Percentiles rank a stretch among this genome's conserved stretches.
Evolutionary conservation across 306 rosid species (phyloP).

Genomic region (Cucumis cinereus): DNA sequence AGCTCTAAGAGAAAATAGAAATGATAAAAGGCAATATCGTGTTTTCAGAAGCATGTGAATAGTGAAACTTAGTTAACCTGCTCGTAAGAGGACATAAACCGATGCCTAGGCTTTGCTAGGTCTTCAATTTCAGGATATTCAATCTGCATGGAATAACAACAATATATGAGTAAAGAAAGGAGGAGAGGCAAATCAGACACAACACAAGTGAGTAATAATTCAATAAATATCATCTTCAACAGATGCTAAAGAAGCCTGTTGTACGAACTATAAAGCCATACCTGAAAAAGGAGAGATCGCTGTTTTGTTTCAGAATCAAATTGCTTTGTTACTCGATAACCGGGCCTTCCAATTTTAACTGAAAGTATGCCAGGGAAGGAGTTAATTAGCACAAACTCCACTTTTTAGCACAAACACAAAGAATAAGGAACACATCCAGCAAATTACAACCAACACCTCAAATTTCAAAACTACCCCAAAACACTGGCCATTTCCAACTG

Average conservation of each 20-base stretch:
- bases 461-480: background rate
- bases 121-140: conserved; percentile 98
- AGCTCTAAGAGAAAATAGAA: background rate
- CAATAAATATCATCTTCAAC: background rate
- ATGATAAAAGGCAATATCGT: background rate
- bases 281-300: conserved; percentile 93
- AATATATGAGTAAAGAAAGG: background rate
- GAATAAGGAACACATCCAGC: background rate
- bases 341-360: conserved; percentile 97
- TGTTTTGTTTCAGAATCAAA: conserved; percentile 86
- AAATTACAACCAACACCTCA: background rate
- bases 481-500: background rate
- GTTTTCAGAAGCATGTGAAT: background rate
- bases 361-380: conserved; percentile 12
- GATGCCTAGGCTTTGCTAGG: conserved; percentile 75
- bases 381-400: background rate
- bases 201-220: background rate
- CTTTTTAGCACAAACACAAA: background rate
- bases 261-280: conserved; percentile 7
- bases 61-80: conserved; percentile 33
- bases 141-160: conserved; percentile 35
- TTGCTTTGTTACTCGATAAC: conserved; percentile 86
- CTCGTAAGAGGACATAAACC: conserved; percentile 95
- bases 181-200: background rate
- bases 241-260: background rate